These are phyloP conservation scores for Phylloporus scabripes DNA, from an alignment of 768 basidiomycete genomes.

Conservation along the genomic window DNA sequence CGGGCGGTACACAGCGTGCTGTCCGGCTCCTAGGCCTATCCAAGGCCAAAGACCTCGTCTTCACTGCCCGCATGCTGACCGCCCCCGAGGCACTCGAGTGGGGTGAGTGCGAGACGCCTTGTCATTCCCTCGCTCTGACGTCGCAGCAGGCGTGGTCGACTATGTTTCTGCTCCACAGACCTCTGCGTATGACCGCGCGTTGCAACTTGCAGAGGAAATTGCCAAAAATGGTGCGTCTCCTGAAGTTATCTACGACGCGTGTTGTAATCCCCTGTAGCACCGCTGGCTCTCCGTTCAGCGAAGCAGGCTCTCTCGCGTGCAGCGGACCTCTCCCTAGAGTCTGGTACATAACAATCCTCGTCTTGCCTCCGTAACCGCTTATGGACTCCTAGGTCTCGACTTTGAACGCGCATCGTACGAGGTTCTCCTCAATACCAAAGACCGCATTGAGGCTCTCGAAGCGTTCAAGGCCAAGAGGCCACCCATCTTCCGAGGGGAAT, in stretches of 20 bases:
- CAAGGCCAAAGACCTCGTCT: slow-evolving; percentile 83
- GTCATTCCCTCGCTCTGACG: not conserved
- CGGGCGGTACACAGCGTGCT: slow-evolving; percentile 82
- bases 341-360: slow-evolving; percentile 38
- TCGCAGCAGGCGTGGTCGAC: slow-evolving; percentile 67
- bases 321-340: slow-evolving; percentile 71
- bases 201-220: slow-evolving; percentile 64
- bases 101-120: slow-evolving; percentile 39
- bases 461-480: slow-evolving; percentile 83
- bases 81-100: slow-evolving; percentile 65
- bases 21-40: slow-evolving; percentile 72
- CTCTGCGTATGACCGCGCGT: slow-evolving; percentile 64
- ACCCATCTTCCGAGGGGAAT: slow-evolving; percentile 81
- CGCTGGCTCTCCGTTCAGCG: slow-evolving; percentile 80
- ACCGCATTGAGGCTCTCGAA: slow-evolving; percentile 76
- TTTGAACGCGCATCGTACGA: slow-evolving; percentile 87
- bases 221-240: slow-evolving; percentile 51
- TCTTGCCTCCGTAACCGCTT: not conserved
- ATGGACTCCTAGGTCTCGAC: slow-evolving; percentile 59
- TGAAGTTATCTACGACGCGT: not conserved
- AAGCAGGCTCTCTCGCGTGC: slow-evolving; percentile 82
- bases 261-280: slow-evolving; percentile 44
- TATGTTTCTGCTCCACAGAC: slow-evolving; percentile 61
- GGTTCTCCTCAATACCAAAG: slow-evolving; percentile 63
- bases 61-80: slow-evolving; percentile 65